These are phyloP conservation scores for Populus alba DNA, from an alignment of 345 rosid species.

Conservation along the genomic window DNA sequence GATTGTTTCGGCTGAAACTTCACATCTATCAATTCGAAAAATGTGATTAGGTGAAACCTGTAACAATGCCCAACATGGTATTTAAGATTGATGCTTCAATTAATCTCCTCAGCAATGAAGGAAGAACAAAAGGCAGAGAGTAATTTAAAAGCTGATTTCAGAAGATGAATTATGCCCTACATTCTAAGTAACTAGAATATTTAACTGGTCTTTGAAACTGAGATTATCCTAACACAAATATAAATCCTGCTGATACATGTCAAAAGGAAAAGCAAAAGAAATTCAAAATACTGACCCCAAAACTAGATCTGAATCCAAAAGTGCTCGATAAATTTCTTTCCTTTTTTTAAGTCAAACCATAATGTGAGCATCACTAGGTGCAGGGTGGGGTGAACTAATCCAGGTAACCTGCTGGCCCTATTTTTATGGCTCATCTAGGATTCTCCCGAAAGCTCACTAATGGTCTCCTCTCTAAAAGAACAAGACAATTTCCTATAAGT, in stretches of 20 bases:
- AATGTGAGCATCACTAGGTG: not conserved
- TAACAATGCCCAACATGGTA: constrained; percentile 19
- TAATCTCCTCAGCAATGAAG: not conserved
- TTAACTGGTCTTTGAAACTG: not conserved
- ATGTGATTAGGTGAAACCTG: constrained; percentile 87
- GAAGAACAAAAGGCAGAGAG: constrained; percentile 4
- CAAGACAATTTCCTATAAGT: not conserved
- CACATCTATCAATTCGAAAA: constrained; percentile 57
- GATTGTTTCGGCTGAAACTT: constrained; percentile 38
- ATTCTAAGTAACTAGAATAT: not conserved
- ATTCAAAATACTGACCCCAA: not conserved
- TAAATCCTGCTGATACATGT: not conserved
- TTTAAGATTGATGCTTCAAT: constrained; percentile 8
- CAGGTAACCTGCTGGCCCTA: not conserved
- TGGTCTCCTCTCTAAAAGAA: not conserved
- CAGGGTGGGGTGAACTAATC: not conserved
- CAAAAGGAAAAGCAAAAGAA: not conserved
- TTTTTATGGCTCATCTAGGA: not conserved
- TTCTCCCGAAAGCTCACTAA: not conserved
- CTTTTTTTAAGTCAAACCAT: not conserved
- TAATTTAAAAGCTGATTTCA: not conserved
- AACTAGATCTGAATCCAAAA: not conserved
- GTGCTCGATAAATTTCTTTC: too few species aligned
- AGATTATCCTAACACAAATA: not conserved
- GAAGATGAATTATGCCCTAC: not conserved